Percentiles rank a stretch among this genome's conserved stretches.
phyloP scores from a whole-genome alignment of 2,329 filamentous ascomycete species.

The Aureobasidium subglaciale region DNA sequence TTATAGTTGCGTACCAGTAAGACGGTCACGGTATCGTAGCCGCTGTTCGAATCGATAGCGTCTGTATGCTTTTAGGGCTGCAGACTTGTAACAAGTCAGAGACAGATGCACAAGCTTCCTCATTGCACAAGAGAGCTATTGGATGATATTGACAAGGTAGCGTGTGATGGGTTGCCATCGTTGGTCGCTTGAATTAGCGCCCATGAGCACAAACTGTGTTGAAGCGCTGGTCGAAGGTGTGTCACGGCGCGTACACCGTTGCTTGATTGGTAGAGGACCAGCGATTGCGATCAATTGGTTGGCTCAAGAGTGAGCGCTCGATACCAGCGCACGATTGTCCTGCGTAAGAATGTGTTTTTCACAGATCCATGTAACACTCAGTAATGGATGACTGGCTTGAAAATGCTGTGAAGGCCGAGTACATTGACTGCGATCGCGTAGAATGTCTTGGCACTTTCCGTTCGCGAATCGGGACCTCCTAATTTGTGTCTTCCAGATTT shows the following conservation, averaged over 20 bases:
- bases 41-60: slow-evolving; percentile 8
- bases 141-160: neutral
- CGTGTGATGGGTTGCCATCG: neutral
- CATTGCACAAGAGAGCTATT: neutral
- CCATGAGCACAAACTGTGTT: neutral
- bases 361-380: too few species aligned
- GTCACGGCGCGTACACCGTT: neutral
- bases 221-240: neutral
- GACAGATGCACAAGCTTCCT: neutral
- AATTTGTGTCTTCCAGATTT: too few species aligned
- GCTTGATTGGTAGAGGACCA: neutral
- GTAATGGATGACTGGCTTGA: too few species aligned
- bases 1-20: slow-evolving; percentile 1
- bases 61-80: neutral
- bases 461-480: too few species aligned
- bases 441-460: too few species aligned
- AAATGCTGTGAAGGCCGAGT: too few species aligned
- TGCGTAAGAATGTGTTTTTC: too few species aligned
- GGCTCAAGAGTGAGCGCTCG: neutral
- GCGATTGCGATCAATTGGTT: neutral
- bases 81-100: neutral
- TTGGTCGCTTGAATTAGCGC: neutral
- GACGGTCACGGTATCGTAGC: neutral
- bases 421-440: too few species aligned
- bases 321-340: too few species aligned